Evolutionary conservation across 2,329 filamentous ascomycete genomes (phyloP), one percentile per base, ranked within the genome.

Genomic region (Dactylella cylindrospora): DNA sequence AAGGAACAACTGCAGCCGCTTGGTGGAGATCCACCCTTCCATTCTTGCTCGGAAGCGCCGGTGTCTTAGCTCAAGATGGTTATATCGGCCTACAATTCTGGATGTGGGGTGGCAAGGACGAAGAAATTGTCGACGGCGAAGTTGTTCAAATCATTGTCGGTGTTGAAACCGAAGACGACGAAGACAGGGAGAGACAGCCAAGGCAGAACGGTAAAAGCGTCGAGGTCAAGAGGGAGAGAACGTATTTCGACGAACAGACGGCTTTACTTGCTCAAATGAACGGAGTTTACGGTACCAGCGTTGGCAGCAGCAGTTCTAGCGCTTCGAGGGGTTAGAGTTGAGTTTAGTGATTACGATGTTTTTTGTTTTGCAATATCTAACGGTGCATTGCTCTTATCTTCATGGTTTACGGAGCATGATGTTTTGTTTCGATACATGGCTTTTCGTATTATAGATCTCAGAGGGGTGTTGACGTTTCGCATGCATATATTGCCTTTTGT

Each of bases 11-110:
- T 13, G 75, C 80, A 1, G 65, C 65, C 6, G 76, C 78, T 41
- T 86, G 83, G 83, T 74, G 84, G 6, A 71, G 75, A 2, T 76
- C 78, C 6, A 79, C 82, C 1, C 71, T 78, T 9, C 83, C 83
- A 0, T 86, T 86, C 70, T 85, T 82, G 70, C 75, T 85, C 0
- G 83, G 83, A 4, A 82, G 83, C 4, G 81, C 81, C 1, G 83
- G 83, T 6, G 83, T 85, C 1, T 72, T 86, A 5, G 73, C 76
- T 15, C 74, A 85, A 70, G 83, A 86, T 70, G 81, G 76, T 0
- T 78, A 78, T 20, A 79, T 86, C 49, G 82, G 81, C 0, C 70
- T 83, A 28, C 83, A 86, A 64, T 85, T 85, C 68, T 72, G 79
- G 66, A 74, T 79, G 65, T 85, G 82, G 68, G 79, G 81, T 6